These are phyloP conservation scores for Trypanosoma cruzi DNA, from an alignment of 208 protist species.

Conservation along the genomic window DNA sequence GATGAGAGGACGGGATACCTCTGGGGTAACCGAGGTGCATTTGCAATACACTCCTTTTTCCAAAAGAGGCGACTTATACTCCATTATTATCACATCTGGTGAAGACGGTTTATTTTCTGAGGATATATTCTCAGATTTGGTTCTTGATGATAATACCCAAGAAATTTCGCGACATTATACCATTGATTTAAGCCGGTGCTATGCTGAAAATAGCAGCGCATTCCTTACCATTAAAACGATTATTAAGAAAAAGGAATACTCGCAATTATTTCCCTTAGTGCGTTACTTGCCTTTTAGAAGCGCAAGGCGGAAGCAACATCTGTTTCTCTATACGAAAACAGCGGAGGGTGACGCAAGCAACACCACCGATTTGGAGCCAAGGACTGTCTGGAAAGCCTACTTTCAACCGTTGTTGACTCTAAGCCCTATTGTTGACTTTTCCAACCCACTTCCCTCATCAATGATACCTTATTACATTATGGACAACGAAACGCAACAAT, in stretches of 20 bases:
- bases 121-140: slow-evolving; percentile 33
- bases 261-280: slow-evolving; percentile 28
- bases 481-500: slow-evolving; percentile 40
- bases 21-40: not conserved
- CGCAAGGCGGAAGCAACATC: slow-evolving; percentile 29
- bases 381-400: slow-evolving; percentile 42
- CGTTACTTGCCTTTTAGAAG: slow-evolving; percentile 34
- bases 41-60: slow-evolving; percentile 21
- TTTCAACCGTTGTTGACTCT: slow-evolving; percentile 69
- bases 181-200: slow-evolving; percentile 28
- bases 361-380: not conserved
- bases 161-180: slow-evolving; percentile 18
- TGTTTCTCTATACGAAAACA: slow-evolving; percentile 22
- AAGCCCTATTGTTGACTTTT: slow-evolving; percentile 75
- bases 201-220: slow-evolving; percentile 28
- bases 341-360: slow-evolving; percentile 1
- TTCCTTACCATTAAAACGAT: slow-evolving; percentile 27
- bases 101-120: slow-evolving; percentile 20
- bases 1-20: not conserved
- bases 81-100: slow-evolving; percentile 21
- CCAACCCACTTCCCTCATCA: slow-evolving; percentile 50
- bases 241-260: slow-evolving; percentile 36
- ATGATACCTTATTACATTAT: slow-evolving; percentile 24
- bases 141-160: slow-evolving; percentile 6
- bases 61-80: slow-evolving; percentile 26